Evolutionary conservation across 2,329 filamentous ascomycete genomes (phyloP), one percentile per base, ranked within the genome.

Genomic region (Penicillium sp.): DNA sequence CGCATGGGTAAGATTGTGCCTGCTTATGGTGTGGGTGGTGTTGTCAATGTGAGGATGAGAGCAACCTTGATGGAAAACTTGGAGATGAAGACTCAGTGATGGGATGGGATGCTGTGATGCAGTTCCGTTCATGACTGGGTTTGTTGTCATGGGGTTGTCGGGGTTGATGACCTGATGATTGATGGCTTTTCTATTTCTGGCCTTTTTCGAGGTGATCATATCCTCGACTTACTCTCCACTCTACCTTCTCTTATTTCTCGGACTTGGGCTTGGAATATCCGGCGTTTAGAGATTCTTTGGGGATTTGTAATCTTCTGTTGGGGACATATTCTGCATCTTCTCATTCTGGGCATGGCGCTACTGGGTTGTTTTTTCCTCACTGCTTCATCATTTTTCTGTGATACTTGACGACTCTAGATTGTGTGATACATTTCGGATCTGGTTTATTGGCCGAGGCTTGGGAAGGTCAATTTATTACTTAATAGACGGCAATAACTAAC

Each of bases 11-110:
- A 93, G 70, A 96, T 96, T 67, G 84, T 96, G 2, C 92, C 92
- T 17, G 92, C 92, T 0, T 96, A 94, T 80, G 93, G 92, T 1
- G 83, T 96, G 12, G 93, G 92, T 0, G 92, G 92, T 0, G 91
- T 96, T 11, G 89, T 95, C 11, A 96, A 96, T 76, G 83, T 83
- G 60, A 88, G 90, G 70, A 81, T 94, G 47, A 83, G 92, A 67
- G 81, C 78, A 70, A 79, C 73, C 55, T 72, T 94, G 67, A 92
- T 96, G 88, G 79, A 79, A 66, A 82, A 74, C 67, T 71, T 91
- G 59, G 83, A 84, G 68, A 76, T 77, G 31, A 75, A 74, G 68
- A 76, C 72, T 1, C 75, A 76, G 50, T 54, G 31, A 37, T 35
- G 35, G n/a, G 22, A 22, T 22, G 22, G 22, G 22, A 22, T 22